Evolutionary conservation across 169 alveolate genomes (phyloP).

Genomic region (Plasmodium reichenowi): DNA sequence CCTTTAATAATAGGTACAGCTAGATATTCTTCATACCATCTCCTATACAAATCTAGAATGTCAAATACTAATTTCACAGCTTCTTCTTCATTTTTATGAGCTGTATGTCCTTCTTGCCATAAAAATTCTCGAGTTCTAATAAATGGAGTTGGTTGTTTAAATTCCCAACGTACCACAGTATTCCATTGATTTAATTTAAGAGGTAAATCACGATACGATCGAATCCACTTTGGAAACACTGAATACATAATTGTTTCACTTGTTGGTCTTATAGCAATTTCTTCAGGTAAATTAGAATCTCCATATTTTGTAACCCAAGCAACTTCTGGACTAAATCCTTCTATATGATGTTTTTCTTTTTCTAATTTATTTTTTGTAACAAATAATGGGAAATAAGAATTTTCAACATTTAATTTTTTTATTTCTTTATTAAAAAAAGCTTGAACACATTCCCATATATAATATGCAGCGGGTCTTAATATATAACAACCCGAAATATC

Average conservation of each 20-base stretch:
- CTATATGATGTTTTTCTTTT: slow-evolving; percentile 98
- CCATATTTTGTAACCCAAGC: slow-evolving; percentile 99
- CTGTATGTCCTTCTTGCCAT: slow-evolving; percentile 99
- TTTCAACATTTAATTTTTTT: slow-evolving; percentile 90
- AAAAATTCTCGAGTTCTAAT: slow-evolving; percentile 99
- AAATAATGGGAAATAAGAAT: slow-evolving; percentile 97
- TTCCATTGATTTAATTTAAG: slow-evolving; percentile 98
- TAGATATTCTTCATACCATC: slow-evolving; percentile 95
- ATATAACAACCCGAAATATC: slow-evolving; percentile 99
- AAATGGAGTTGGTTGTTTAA: slow-evolving; percentile 99
- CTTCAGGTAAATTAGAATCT: slow-evolving; percentile 94
- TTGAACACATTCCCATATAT: slow-evolving; percentile 98
- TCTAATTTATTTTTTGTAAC: slow-evolving; percentile 95
- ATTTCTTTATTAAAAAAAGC: slow-evolving; percentile 92
- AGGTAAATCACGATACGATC: slow-evolving; percentile 99
- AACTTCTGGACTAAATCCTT: slow-evolving; percentile 99
- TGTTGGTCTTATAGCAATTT: slow-evolving; percentile 99
- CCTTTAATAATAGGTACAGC: slow-evolving; percentile 99
- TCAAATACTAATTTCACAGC: slow-evolving; percentile 93
- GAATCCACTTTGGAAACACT: slow-evolving; percentile 98
- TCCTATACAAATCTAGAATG: slow-evolving; percentile 92
- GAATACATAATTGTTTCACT: slow-evolving; percentile 99
- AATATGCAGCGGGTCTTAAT: slow-evolving; percentile 97
- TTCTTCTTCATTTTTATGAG: slow-evolving; percentile 97
- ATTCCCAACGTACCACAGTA: slow-evolving; percentile 99